Base-by-base conservation (phyloP, 2,329 filamentous ascomycete genomes). In the Aspergillus sp. region DNA sequence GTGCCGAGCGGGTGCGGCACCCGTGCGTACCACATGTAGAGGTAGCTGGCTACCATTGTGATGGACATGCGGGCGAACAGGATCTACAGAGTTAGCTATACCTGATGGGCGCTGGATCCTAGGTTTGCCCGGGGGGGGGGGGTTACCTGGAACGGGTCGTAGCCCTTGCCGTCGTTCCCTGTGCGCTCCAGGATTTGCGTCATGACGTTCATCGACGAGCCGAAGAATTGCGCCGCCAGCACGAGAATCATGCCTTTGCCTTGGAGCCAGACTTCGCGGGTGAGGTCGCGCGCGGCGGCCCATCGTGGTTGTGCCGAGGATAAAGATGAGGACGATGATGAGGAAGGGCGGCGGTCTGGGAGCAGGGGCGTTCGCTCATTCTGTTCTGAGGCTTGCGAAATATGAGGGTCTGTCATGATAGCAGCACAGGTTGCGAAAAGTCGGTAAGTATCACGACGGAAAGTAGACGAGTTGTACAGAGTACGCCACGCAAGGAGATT, bases 141-240 rank as follows among this genome's bases (percentile, higher is more conserved):
- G 24, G 24, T 8, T 62, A 80, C 77, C 68, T 94, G 89, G 59
- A 95, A 86, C 0, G 91, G 89, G 75, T 94, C 84, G 77, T 95
- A 86, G 2, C 83, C 83, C 44, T 85, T 79, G 50, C 83, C 86
- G 58, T 88, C 78, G 16, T 87, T 77, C 10, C 82, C 82, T 59
- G 83, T 77, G 33, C 82, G 78, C 67, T 95, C 89, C 36, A 96
- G 76, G 10, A 93, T 70, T 17, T 90, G 80, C 0, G 90, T 89
- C 38, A 85, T 84, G 9, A 95, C 82, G 67, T 94, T 95, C 92
- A 96, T 96, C 48, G 89, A 72, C 0, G 87, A 85, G 1, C 87
- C 90, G 61, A 96, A 96, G 33, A 94, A 75, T 70, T 95, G 90
- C 0, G 90, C 82, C 2, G 86, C 55, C 16, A 91, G 76, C 41